Base-by-base conservation (phyloP, 129 eudicot species). In the Dittrichia graveolens region DNA sequence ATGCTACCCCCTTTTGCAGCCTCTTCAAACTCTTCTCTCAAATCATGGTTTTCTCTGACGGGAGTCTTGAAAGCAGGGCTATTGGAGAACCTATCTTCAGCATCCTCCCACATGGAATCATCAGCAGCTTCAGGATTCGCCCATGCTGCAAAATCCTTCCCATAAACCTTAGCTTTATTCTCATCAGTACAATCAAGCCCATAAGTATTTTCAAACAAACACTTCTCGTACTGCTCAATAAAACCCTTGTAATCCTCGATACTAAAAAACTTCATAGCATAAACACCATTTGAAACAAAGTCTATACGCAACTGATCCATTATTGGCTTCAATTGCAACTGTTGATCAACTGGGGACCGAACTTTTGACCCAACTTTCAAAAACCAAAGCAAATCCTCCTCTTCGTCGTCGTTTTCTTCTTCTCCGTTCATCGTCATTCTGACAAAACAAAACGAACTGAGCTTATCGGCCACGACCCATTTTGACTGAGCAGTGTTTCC, bases 21-120 rank as follows among this genome's bases (percentile, higher is more conserved):
- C 81, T 90, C 99, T 83, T 94, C 99, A 40, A 90, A 88, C 55
- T 90, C 99, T 79, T 94, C 97, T 61, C 80, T 82, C 74, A 94
- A 64, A 81, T 86, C 88, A 31, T 84, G 84, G 31, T 54, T 80
- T 0, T 3, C 45, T 62, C 82, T 80, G 3, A 80, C 57, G 0
- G 92, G 86, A 3, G 90, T 90, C 16, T 61, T 76, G 60, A 55
- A 37, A 57, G 38, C 71, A 3, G 96, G 91, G 44, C 87, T 92
- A 43, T 72, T 83, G 24, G 7, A 42, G 49, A 81, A 83, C 38
- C 72, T 74, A 8, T 87, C 96, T 69, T 90, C 96, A 0, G 91
- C 92, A 74, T 91, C 98, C 69, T 93, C 98, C 98, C 98, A 90
- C 93, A 94, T 79, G 0, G 97, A 84, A 83, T 94, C 98, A 72